Evolutionary conservation across 352 stramenopile species (phyloP).

Genomic region (Phytophthora cryptogea): DNA sequence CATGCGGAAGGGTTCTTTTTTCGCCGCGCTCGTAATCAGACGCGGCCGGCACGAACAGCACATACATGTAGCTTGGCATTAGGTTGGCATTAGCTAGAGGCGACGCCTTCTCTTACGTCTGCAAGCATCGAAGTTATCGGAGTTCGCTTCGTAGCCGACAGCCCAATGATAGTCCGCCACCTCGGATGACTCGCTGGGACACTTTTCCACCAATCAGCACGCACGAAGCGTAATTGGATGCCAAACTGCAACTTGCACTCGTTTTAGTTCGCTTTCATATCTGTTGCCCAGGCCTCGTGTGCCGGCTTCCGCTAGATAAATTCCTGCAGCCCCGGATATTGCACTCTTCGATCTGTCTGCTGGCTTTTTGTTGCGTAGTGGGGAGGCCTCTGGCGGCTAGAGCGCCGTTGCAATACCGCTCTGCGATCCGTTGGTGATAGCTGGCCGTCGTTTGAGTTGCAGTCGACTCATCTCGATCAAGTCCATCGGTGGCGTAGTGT

Average conservation of each 20-base stretch:
- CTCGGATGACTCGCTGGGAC: slow-evolving; percentile 1
- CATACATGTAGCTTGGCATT: neutral
- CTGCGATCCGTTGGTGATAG: slow-evolving; percentile 7
- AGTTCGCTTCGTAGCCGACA: neutral
- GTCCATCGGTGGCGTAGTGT: neutral
- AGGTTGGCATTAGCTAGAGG: no score
- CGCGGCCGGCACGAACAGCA: no score
- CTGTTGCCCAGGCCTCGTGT: slow-evolving; percentile 9
- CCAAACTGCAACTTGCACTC: slow-evolving; percentile 9
- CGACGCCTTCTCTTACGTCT: no score
- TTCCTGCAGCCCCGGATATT: slow-evolving; percentile 9
- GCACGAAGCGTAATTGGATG: slow-evolving; percentile 2
- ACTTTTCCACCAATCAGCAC: slow-evolving; percentile 9
- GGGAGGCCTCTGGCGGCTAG: slow-evolving; percentile 1
- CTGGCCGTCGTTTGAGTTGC: slow-evolving; percentile 7
- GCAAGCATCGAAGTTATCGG: no score
- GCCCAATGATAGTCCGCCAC: slow-evolving; percentile 2
- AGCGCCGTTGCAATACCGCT: slow-evolving; percentile 13
- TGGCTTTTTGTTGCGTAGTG: neutral
- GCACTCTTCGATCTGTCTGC: neutral
- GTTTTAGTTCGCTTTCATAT: neutral
- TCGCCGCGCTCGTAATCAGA: neutral
- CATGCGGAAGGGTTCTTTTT: neutral
- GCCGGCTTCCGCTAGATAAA: neutral
- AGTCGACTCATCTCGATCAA: neutral